Base-by-base conservation (phyloP, 2,329 filamentous ascomycete species). In the Lachnellula cervina region DNA sequence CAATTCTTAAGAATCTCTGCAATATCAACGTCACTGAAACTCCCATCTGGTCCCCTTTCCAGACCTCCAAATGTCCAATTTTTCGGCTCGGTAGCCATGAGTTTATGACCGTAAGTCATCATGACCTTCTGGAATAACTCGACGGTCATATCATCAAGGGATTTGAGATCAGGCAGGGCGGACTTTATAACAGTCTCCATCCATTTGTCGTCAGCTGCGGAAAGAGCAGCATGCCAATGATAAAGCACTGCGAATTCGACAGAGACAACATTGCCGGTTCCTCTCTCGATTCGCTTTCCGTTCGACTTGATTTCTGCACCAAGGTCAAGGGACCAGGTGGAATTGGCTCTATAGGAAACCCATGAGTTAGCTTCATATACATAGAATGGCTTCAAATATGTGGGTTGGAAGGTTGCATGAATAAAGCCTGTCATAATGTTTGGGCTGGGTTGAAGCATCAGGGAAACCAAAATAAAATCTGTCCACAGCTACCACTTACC, bases 231-330 rank as follows among this genome's bases (percentile, higher is more conserved):
- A 53, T 77, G 75, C 74, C 75, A 77, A 55, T 76, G 74, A 56
- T 77, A 77, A 1, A 77, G 68, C 2, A 77, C 74, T 2, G 72
- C 73, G 56, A 77, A 77, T 52, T 77, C 75, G 25, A 74, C 71
- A 2, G 74, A 76, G 2, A 76, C 73, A 28, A 75, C 70, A 53
- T 76, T 77, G 5, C 75, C 75, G 9, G 64, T 70, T 44, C 72
- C 74, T 61, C 74, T 64, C 57, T 76, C 72, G 5, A 76, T 63
- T 21, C 75, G 70, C 55, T 70, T 65, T 43, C 68, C 71, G 17
- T 54, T 61, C 37, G 71, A 66, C 60, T 76, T 76, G 62, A 76
- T 77, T 57, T 77, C 76, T 5, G 66, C 69, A n/a, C 73, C 73
- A 8, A 76, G 71, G 56, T 76, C 69, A 4, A 77, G 70, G 9